Evolutionary conservation across 768 basidiomycete species (phyloP).

Genomic region (Suillus placidus): DNA sequence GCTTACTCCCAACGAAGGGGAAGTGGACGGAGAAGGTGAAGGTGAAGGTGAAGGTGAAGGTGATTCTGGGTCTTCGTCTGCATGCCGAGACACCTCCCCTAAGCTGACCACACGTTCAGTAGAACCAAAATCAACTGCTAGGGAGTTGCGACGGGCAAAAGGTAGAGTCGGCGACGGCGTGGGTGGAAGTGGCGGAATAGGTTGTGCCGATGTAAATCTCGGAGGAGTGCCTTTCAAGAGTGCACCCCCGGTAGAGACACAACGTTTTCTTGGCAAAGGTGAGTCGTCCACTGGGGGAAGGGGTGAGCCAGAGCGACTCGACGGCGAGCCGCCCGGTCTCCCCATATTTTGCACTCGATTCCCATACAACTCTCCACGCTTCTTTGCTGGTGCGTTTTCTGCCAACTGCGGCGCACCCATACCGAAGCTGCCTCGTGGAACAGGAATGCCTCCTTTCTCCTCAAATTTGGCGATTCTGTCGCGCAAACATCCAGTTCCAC

Average conservation of each 20-base stretch:
- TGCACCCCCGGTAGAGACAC: conserved; percentile 29
- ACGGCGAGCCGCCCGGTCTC: conserved; percentile 22
- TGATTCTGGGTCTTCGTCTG: conserved; percentile 9
- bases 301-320: conserved; percentile 25
- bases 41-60: conserved; percentile 9
- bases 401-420: conserved; percentile 62
- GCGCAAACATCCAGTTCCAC: conserved; percentile 40
- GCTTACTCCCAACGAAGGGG: conserved; percentile 3
- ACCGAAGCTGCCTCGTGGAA: conserved; percentile 75
- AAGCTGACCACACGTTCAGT: conserved; percentile 25
- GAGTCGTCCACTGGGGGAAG: conserved; percentile 17
- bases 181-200: conserved; percentile 30
- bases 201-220: conserved; percentile 20
- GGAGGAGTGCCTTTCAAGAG: conserved; percentile 19
- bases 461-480: conserved; percentile 85
- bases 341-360: conserved; percentile 57
- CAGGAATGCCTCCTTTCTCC: conserved; percentile 72
- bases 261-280: conserved; percentile 30
- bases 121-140: conserved; percentile 27
- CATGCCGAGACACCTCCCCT: conserved; percentile 12
- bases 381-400: conserved; percentile 48
- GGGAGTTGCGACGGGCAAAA: conserved; percentile 30
- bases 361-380: conserved; percentile 71
- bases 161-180: conserved; percentile 1
- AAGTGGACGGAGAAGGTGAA: conserved; percentile 1